A percentile compares a stretch with the other conserved stretches of the same genome.
Conservation (phyloP, 139 green algal genomes). For the Diplosphaera chodatii region DNA sequence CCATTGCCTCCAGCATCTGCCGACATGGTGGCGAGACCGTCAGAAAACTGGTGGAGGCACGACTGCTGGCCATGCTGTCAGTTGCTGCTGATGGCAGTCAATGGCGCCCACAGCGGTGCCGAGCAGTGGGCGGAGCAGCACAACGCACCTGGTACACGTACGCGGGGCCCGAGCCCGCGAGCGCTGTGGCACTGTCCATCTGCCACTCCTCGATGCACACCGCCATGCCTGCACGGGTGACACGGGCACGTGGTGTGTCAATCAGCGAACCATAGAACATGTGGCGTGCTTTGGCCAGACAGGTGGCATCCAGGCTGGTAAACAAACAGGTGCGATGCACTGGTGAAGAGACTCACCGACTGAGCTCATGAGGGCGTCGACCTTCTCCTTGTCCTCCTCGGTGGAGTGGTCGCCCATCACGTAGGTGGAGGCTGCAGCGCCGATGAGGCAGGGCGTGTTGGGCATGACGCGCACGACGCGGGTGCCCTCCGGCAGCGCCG, state of each 20-base stretch:
- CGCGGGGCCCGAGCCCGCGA: conserved; percentile 83
- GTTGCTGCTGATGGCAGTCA: too few relatives aligned
- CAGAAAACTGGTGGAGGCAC: too few relatives aligned
- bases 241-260: too few relatives aligned
- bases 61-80: too few relatives aligned
- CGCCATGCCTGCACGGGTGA: conserved; percentile 17
- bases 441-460: conserved; percentile 94
- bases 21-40: too few relatives aligned
- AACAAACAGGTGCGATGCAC: too few relatives aligned
- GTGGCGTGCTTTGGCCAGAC: too few relatives aligned
- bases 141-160: conserved; percentile 95
- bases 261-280: too few relatives aligned
- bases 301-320: too few relatives aligned
- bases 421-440: conserved; percentile 22
- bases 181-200: conserved; percentile 83
- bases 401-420: conserved; percentile 23
- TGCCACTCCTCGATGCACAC: conserved; percentile 71
- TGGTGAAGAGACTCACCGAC: too few relatives aligned
- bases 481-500: conserved; percentile 8
- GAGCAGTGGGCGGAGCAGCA: too few relatives aligned
- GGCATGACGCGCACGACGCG: conserved; percentile 80
- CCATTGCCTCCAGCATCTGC: conserved; percentile 69
- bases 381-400: conserved; percentile 49
- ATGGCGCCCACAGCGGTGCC: too few relatives aligned
- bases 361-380: conserved; percentile 47